Base-by-base conservation (phyloP, 2,329 filamentous ascomycete species). In the Diaporthe citrichinensis region DNA sequence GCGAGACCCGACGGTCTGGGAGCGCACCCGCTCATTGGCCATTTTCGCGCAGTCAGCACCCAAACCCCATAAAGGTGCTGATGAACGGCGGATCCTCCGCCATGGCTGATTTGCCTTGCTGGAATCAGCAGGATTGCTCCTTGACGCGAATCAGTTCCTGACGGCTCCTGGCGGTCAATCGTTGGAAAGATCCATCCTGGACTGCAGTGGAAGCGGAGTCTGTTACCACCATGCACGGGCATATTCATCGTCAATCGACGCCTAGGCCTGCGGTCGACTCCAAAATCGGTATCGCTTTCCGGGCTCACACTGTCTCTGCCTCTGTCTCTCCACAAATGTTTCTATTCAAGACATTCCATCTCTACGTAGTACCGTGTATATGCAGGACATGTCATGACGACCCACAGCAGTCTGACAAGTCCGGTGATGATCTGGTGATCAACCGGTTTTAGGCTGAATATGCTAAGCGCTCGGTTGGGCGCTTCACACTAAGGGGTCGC, bases 1-100 rank as follows among this genome's bases (percentile, higher is more conserved):
- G 58, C 36, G 58, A 65, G 51, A 73, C 71, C 71, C 71, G 71
- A 73, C 25, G 36, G 46, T 55, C n/a, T 73, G 71, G 69, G 71
- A 34, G 65, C 25, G 46, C 55, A 44, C 58, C 46, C 58, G 34
- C 58, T 44, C 28, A 73, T 73, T 73, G 71, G 58, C 71, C 36
- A 12, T 65, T 44, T 9, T 28, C 15, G n/a, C n/a, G 36, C 25
- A 34, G 71, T 73, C 71, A 73, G 71, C 71, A 65, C 71, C 39
- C 55, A 55, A 65, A 65, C 51, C 71, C 39, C 58, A 55, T 72
- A 10, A 65, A 15, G 39, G 39, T 55, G 20, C 34, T 61, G 57
- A 61, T 51, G 46, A 55, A 34, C 20, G n/a, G 51, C 31, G 23
- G 25, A 41, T 44, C 46, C 58, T 12, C 36, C 34, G 31, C 14